A percentile compares a stretch with the other conserved stretches of the same genome.
Conservation (phyloP, 2,329 filamentous ascomycete species). For the Thielaviopsis euricoi region DNA sequence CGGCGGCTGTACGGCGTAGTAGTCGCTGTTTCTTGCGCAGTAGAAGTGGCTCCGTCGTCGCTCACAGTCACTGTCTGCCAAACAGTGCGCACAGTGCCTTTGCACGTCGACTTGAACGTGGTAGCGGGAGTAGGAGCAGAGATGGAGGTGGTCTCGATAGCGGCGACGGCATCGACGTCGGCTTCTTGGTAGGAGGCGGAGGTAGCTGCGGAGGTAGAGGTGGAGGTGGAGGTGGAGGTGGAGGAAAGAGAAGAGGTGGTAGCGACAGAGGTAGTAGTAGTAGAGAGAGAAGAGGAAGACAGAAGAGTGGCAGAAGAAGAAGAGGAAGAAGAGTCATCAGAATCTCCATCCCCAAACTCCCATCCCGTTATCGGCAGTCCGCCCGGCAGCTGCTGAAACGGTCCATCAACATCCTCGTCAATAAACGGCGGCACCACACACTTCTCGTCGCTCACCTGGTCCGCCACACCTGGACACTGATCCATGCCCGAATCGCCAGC, state of each 20-base stretch:
- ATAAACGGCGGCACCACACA: slow-evolving; percentile 35
- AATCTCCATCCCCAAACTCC: slow-evolving; percentile 22
- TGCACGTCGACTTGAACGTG: slow-evolving; percentile 15
- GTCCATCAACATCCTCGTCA: slow-evolving; percentile 27
- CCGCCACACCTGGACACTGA: slow-evolving; percentile 40
- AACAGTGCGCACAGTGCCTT: slow-evolving; percentile 21
- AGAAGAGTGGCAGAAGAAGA: not conserved
- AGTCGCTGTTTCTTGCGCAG: not conserved
- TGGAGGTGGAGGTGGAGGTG: not conserved
- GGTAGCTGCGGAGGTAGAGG: not conserved
- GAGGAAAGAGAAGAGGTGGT: not conserved
- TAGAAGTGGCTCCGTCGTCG: slow-evolving; percentile 14
- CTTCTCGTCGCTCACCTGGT: slow-evolving; percentile 32
- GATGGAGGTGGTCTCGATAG: not conserved
- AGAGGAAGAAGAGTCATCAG: not conserved
- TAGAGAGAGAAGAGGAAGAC: not conserved
- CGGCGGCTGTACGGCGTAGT: not conserved
- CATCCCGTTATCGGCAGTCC: slow-evolving; percentile 38
- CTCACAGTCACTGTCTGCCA: slow-evolving; percentile 31
- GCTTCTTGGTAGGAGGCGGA: not conserved
- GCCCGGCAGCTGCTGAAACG: slow-evolving; percentile 34
- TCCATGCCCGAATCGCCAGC: slow-evolving; percentile 43
- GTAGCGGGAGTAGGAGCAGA: slow-evolving; percentile 3
- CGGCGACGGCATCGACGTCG: not conserved
- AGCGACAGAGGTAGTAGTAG: not conserved